These are phyloP conservation scores for Calophaca sinica DNA, from an alignment of 306 rosid genomes.

Conservation along the genomic window DNA sequence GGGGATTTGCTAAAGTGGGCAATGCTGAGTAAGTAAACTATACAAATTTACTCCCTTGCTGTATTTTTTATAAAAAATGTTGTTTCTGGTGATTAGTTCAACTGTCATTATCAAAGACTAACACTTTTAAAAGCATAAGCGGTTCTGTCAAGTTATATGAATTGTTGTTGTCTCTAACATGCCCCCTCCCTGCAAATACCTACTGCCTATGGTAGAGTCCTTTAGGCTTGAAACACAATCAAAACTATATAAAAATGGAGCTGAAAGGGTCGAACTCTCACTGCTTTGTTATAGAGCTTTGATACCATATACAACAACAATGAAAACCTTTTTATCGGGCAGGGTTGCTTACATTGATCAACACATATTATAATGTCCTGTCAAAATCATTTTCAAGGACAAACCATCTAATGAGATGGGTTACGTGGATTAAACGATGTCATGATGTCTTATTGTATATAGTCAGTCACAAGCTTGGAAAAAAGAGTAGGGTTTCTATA, in stretches of 20 bases:
- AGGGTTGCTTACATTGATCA: slow-evolving; percentile 2
- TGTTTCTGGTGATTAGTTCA: slow-evolving; percentile 35
- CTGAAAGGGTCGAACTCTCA: background rate
- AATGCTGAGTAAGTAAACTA: slow-evolving; percentile 78
- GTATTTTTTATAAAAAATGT: background rate
- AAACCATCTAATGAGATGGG: slow-evolving; percentile 13
- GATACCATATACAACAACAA: slow-evolving; percentile 5
- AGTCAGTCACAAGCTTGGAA: background rate
- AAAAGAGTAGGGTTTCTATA: background rate
- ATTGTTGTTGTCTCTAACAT: slow-evolving; percentile 6
- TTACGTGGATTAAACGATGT: background rate
- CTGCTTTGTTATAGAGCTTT: slow-evolving; percentile 27
- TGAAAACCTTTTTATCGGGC: background rate
- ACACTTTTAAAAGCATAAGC: slow-evolving; percentile 11
- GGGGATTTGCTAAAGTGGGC: slow-evolving; percentile 85
- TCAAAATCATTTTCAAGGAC: background rate
- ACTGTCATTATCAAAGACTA: background rate
- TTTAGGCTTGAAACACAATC: slow-evolving; percentile 30
- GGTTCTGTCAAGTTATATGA: slow-evolving; percentile 10
- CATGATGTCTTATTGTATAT: background rate
- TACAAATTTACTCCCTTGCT: background rate
- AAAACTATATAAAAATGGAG: background rate
- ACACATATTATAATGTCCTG: background rate
- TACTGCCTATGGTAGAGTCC: background rate
- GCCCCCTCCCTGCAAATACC: background rate